A percentile compares a stretch with the other conserved stretches of the same genome.
Evolutionary conservation across 2,329 filamentous ascomycete species (phyloP).

Genomic region (Boeremia lycopersici): DNA sequence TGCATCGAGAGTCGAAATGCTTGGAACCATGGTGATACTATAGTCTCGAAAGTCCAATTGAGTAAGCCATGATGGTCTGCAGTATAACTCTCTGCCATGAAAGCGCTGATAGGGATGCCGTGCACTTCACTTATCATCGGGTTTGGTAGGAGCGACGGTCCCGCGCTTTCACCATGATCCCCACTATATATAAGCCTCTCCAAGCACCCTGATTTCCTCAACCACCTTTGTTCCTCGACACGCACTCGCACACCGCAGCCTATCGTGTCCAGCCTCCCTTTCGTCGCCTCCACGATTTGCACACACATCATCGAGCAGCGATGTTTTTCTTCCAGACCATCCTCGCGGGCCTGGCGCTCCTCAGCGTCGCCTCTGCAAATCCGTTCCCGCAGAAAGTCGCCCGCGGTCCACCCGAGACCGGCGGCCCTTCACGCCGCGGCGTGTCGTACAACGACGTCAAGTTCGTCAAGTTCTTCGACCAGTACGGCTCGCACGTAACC

Average conservation of each 20-base stretch:
- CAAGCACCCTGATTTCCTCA: too few relatives aligned
- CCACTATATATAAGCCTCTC: too few relatives aligned
- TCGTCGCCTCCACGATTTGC: background rate
- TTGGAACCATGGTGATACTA: too few relatives aligned
- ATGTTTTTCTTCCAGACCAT: background rate
- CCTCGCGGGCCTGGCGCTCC: background rate
- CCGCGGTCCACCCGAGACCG: conserved; percentile 46
- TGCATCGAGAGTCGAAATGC: too few relatives aligned
- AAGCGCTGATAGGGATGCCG: too few relatives aligned
- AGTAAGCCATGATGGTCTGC: too few relatives aligned
- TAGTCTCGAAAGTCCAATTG: too few relatives aligned
- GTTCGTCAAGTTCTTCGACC: conserved; percentile 58
- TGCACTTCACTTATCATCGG: too few relatives aligned
- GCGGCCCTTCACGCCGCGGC: conserved; percentile 56
- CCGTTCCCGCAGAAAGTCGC: background rate
- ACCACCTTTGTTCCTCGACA: background rate
- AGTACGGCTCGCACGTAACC: conserved; percentile 48
- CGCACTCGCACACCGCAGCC: background rate
- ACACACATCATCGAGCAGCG: background rate
- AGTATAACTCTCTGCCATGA: too few relatives aligned
- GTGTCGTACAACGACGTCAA: conserved; percentile 66
- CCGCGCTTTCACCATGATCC: too few relatives aligned
- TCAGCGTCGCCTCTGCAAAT: background rate
- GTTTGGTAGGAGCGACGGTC: too few relatives aligned
- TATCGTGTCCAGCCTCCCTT: background rate